Base-by-base conservation (phyloP, 2,329 filamentous ascomycete species). In the Clarireedia homoeocarpa region DNA sequence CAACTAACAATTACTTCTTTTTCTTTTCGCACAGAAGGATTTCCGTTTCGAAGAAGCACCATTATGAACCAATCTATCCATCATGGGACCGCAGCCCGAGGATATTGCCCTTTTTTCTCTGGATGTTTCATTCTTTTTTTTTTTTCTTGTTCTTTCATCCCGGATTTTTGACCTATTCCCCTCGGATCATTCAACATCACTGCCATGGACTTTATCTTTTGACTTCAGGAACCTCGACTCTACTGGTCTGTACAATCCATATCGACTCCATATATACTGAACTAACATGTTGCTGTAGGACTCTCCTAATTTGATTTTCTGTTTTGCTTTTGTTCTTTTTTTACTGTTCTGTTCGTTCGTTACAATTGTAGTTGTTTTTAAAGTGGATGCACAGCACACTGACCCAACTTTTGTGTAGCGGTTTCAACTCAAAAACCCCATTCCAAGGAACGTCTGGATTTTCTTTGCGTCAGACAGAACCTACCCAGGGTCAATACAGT, bases 381-480 rank as follows among this genome's bases (percentile, higher is more conserved):
- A 52, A 62, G 63, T 65, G 64, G 63, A 59, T 57, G 61, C 56
- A 67, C 62, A 67, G 62, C 56, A 67, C 61, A 70, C 67, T 70
- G 65, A 70, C 66, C 65, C 53, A 59, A 56, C 64, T 65, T 44
- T 55, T 45, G 60, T 67, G 59, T 64, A 69, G 66, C 66, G 59
- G 58, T 53, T 63, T 63, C 53, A 61, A 55, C 52, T 65, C 59
- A 57, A 61, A 58, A 61, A 51, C 62, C 42, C 53, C 53, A 54
- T 63, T 62, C 55, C 59, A 61, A 58, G 65, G 62, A 63, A 55
- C 62, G 26, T 44, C 65, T 49, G 62, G 59, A 59, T 62, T 67
- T 68, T 65, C 67, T 66, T 67, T 66, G 42, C 59, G 52, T 65
- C 63, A 65, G 58, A 68, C 67, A 68, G 67, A 65, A 67, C 64